phyloP scores from a whole-genome alignment of 257 asterid species.

The Gardenia jasminoides region DNA sequence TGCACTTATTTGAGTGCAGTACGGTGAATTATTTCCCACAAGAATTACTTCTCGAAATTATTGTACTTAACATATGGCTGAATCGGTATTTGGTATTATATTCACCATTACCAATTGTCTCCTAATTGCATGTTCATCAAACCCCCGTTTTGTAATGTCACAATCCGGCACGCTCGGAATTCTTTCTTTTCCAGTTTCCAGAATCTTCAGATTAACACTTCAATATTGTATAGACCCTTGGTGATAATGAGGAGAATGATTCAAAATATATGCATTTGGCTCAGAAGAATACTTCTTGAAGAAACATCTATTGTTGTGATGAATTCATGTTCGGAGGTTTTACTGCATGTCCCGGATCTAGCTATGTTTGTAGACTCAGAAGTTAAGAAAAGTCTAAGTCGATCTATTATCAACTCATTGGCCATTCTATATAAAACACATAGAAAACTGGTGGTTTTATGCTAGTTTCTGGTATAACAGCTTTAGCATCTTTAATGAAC shows the following conservation, averaged over 20 bases:
- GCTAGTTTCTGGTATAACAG: conserved; percentile 7
- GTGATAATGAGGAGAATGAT: neutral
- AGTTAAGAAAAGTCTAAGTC: neutral
- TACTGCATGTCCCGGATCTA: neutral
- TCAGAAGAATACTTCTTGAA: neutral
- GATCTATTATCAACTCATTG: neutral
- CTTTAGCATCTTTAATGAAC: conserved; percentile 22
- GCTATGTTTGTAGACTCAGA: neutral
- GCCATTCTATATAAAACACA: conserved; percentile 9
- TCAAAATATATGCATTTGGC: neutral
- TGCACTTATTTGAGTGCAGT: neutral
- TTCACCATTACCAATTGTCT: neutral
- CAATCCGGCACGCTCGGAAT: neutral
- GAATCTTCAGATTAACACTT: neutral
- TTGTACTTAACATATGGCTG: neutral
- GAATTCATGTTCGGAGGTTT: conserved; percentile 10
- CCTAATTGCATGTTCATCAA: neutral
- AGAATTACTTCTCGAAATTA: neutral
- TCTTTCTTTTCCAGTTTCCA: neutral
- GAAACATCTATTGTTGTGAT: neutral
- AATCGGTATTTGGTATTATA: neutral
- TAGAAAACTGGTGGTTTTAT: conserved; percentile 11
- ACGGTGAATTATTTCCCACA: neutral
- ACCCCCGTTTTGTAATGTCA: neutral
- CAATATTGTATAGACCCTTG: neutral